Conservation (phyloP, 2,329 filamentous ascomycete genomes). For the Monosporascus cannonballus region DNA sequence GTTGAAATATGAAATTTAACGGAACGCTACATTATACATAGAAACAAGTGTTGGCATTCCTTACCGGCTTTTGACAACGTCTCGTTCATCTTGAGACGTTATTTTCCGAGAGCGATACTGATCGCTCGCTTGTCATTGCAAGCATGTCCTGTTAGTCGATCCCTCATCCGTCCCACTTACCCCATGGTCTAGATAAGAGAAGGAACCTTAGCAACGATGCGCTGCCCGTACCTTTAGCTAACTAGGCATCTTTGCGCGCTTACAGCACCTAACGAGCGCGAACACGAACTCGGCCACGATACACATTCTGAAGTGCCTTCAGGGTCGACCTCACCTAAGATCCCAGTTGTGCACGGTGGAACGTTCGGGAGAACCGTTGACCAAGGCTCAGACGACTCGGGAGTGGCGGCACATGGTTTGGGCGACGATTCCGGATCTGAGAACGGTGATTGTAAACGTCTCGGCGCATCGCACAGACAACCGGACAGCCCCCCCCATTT, state of each 20-base stretch:
- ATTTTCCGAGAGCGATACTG: too few species aligned
- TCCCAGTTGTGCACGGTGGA: conserved; percentile 18
- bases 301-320: conserved; percentile 15
- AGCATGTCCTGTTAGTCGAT: conserved; percentile 14
- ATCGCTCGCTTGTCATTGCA: not conserved
- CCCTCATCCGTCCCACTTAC: not conserved
- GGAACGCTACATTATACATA: too few species aligned
- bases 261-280: conserved; percentile 9
- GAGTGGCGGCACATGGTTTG: conserved; percentile 22
- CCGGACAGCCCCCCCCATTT: conserved; percentile 19
- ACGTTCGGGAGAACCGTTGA: conserved; percentile 17
- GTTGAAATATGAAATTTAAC: too few species aligned
- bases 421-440: conserved; percentile 29
- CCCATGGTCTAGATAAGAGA: not conserved
- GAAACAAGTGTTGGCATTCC: too few species aligned
- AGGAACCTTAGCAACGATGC: not conserved
- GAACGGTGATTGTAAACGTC: conserved; percentile 11
- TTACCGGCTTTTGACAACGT: too few species aligned
- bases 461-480: conserved; percentile 4
- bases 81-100: too few species aligned
- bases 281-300: not conserved
- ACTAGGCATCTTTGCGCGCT: conserved; percentile 1
- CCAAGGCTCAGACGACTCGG: conserved; percentile 32
- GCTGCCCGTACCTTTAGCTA: not conserved
- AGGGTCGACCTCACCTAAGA: conserved; percentile 28